Conservation (phyloP, 1,284 basidiomycete species). For the Fistulinella cinereoalba region DNA sequence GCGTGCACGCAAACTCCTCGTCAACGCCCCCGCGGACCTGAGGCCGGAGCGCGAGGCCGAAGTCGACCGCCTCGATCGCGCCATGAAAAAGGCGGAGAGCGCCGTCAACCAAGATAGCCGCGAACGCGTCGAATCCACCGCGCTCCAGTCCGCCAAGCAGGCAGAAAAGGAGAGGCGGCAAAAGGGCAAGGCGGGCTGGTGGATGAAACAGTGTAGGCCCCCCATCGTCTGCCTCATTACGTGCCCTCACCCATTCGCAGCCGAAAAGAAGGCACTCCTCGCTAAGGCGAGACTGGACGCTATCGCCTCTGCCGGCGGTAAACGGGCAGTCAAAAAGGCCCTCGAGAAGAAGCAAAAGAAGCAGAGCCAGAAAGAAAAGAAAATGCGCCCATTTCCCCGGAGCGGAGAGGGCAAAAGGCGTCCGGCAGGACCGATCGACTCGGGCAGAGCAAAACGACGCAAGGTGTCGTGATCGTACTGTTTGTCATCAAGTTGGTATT, state of each 20-base stretch:
- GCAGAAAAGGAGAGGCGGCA: slow-evolving; percentile 74
- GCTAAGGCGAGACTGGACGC: slow-evolving; percentile 75
- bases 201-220: slow-evolving; percentile 78
- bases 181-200: slow-evolving; percentile 82
- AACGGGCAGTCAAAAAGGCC: slow-evolving; percentile 79
- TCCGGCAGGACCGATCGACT: slow-evolving; percentile 9
- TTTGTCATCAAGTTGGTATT: slow-evolving; percentile 19
- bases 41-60: slow-evolving; percentile 68
- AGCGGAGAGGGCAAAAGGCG: slow-evolving; percentile 17
- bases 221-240: neutral
- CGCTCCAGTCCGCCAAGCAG: slow-evolving; percentile 55
- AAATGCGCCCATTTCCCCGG: slow-evolving; percentile 64
- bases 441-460: slow-evolving; percentile 21
- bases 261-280: slow-evolving; percentile 73
- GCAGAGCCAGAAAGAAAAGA: slow-evolving; percentile 87
- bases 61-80: slow-evolving; percentile 70
- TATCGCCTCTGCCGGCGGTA: slow-evolving; percentile 71
- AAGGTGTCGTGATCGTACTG: slow-evolving; percentile 9
- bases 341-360: slow-evolving; percentile 90
- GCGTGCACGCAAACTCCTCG: slow-evolving; percentile 66
- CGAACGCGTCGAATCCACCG: slow-evolving; percentile 68
- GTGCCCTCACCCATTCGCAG: slow-evolving; percentile 39
- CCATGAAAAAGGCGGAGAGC: slow-evolving; percentile 78
- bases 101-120: slow-evolving; percentile 72
- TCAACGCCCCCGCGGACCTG: slow-evolving; percentile 61